Conservation (phyloP, 495 filamentous ascomycete genomes). For the Tuber aestivum region DNA sequence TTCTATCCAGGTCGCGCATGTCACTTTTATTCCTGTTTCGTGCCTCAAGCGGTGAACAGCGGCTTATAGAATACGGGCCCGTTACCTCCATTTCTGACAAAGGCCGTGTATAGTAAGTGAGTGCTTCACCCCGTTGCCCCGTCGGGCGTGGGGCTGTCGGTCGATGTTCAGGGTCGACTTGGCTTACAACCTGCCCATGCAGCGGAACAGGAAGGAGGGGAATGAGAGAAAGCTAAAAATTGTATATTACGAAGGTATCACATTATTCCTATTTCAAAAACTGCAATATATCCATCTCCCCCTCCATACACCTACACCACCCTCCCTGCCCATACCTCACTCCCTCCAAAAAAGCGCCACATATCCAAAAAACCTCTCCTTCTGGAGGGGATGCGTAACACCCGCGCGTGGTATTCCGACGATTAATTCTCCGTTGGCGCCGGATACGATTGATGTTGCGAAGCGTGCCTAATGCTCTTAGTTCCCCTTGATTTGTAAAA, state of each 20-base stretch:
- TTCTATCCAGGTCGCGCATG: too few relatives aligned
- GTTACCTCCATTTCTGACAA: too few relatives aligned
- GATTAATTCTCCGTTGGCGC: slow-evolving; percentile 11
- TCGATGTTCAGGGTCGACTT: too few relatives aligned
- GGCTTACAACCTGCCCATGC: too few relatives aligned
- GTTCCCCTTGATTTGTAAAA: not conserved
- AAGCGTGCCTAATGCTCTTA: slow-evolving; percentile 19
- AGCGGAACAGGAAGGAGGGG: too few relatives aligned
- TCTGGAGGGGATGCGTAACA: slow-evolving; percentile 21
- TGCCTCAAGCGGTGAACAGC: too few relatives aligned
- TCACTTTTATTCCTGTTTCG: too few relatives aligned
- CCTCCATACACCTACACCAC: not conserved
- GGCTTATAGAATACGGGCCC: too few relatives aligned
- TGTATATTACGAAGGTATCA: not conserved
- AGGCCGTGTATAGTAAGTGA: too few relatives aligned
- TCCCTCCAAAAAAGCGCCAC: slow-evolving; percentile 24
- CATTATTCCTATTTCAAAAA: not conserved
- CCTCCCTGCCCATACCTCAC: not conserved
- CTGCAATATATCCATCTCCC: not conserved
- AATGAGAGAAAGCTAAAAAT: not conserved
- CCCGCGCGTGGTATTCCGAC: slow-evolving; percentile 38
- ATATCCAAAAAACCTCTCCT: slow-evolving; percentile 33
- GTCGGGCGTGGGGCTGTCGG: too few relatives aligned
- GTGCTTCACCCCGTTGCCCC: too few relatives aligned
- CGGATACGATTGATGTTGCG: slow-evolving; percentile 13